Evolutionary conservation across 306 rosid species (phyloP).

Genomic region (Prunus mira): DNA sequence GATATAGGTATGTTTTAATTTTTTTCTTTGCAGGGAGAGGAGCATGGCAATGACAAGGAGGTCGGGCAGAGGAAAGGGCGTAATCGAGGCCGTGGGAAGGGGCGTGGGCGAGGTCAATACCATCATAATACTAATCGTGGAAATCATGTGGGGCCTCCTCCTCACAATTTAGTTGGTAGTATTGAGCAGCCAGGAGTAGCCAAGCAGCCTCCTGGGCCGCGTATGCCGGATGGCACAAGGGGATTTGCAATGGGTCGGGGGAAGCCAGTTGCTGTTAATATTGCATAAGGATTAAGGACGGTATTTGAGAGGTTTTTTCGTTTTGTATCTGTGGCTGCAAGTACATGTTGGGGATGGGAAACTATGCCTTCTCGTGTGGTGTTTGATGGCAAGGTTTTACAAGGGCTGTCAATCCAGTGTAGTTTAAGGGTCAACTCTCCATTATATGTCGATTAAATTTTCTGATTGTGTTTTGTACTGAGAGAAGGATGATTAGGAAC

Average conservation of each 20-base stretch:
- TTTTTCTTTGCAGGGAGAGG: constrained; percentile 64
- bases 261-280: constrained; percentile 65
- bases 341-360: constrained; percentile 9
- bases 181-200: constrained; percentile 45
- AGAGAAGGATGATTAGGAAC: background rate
- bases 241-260: constrained; percentile 97
- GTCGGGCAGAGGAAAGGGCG: constrained; percentile 78
- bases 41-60: constrained; percentile 71
- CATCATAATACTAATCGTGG: constrained; percentile 55
- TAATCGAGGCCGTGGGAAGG: constrained; percentile 64
- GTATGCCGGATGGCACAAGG: constrained; percentile 98
- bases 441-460: background rate
- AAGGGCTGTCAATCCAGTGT: constrained; percentile 27
- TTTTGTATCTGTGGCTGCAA: constrained; percentile 13
- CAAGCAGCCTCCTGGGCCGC: constrained; percentile 94
- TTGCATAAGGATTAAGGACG: constrained; percentile 32
- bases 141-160: constrained; percentile 56
- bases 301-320: background rate
- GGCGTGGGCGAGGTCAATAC: constrained; percentile 72
- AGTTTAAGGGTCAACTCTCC: background rate
- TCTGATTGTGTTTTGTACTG: constrained; percentile 4
- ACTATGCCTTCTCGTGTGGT: constrained; percentile 1
- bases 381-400: constrained; percentile 31
- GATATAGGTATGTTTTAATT: too few species aligned
- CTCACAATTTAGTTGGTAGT: constrained; percentile 37